Base-by-base conservation (phyloP, 2,329 filamentous ascomycete species). In the Microsporum canis region DNA sequence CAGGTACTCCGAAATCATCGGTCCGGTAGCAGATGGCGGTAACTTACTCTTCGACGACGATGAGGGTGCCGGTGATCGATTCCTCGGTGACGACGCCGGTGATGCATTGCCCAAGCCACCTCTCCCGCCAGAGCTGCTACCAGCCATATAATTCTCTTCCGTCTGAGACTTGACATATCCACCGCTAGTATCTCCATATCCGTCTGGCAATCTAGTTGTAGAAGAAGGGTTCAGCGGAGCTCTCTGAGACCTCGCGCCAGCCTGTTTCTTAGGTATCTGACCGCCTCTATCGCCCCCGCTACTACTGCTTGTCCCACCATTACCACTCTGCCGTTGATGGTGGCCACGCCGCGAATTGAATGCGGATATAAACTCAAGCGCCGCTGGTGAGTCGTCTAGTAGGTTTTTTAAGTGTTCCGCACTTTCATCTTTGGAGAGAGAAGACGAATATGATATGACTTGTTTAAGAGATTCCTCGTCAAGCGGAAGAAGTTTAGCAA, bases 361-460 rank as follows among this genome's bases (percentile, higher is more conserved):
- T 8, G 82, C 82, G 27, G 85, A 79, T 63, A 89, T 88, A 69
- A 89, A 89, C 66, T 88, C 85, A 58, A 88, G 73, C 1, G 84
- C 82, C 67, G 88, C 85, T 1, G 91, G 84, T 5, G 88, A 91
- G 72, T 95, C 90, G 57, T 92, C 94, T 0, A 99, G 82, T 59
- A 99, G 79, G 70, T 94, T 90, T 72, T 86, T 88, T 63, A 99
- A 87, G 73, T 97, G 90, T 47, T 91, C 86, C 58, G 85, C 90
- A 12, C 89, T 88, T 65, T 87, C 88, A 58, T 84, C 76, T 70
- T 88, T 91, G 23, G 90, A 85, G 6, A 97, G 80, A 0, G 85
- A 87, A 39, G 84, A 79, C 1, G 89, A 85, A 72, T 96, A 96
- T 56, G 89, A 84, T 66, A 97, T 80, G 49, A 96, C 82, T 71